Percentiles rank a stretch among this genome's conserved stretches.
Conservation (phyloP, 805 yeast genomes). For the Hanseniaspora vineae region DNA sequence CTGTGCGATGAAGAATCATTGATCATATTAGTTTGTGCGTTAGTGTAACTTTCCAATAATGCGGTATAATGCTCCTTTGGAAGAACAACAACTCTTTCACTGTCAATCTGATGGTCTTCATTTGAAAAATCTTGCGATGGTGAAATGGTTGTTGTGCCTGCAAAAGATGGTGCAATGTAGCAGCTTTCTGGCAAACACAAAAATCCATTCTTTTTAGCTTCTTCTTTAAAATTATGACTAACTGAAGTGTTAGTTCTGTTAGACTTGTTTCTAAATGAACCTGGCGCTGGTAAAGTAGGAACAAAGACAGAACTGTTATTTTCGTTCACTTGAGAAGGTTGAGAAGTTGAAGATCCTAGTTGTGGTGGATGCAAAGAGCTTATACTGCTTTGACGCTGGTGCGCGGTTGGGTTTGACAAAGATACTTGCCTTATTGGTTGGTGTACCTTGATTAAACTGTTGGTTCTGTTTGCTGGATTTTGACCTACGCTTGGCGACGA, state of each 20-base stretch:
- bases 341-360: background rate
- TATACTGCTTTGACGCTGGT: background rate
- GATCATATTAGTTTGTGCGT: constrained; percentile 7
- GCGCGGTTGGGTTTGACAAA: background rate
- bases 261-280: background rate
- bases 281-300: background rate
- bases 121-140: background rate
- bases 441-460: background rate
- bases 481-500: background rate
- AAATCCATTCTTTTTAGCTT: constrained; percentile 35
- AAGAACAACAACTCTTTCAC: background rate
- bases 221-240: constrained; percentile 8
- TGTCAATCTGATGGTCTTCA: background rate
- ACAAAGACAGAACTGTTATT: background rate
- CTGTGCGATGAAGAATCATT: background rate
- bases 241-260: background rate
- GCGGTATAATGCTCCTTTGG: constrained; percentile 1
- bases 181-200: constrained; percentile 46
- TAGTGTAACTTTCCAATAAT: constrained; percentile 10
- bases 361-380: background rate
- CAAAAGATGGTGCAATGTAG: constrained; percentile 50
- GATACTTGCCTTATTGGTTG: background rate
- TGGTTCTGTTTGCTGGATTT: background rate
- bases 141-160: constrained; percentile 12
- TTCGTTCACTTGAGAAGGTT: background rate